Evolutionary conservation across 495 filamentous ascomycete genomes (phyloP), one percentile per base, ranked within the genome.

Genomic region (Xylaria acuta): DNA sequence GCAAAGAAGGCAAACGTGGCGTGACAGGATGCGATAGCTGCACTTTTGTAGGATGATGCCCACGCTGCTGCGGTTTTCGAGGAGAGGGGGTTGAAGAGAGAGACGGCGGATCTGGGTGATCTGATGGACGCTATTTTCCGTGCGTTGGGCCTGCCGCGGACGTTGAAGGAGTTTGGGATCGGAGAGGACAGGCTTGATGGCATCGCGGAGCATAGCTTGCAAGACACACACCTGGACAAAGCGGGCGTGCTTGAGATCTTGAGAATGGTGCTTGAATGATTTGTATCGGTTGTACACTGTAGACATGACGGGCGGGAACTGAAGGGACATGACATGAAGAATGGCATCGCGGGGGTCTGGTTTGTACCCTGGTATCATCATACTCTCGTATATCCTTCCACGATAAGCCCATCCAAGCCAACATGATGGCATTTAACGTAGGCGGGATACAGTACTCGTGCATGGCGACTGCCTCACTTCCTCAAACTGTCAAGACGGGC

Each of bases 401-500:
- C 43, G 36, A 64, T 56, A 64, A 60, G 56, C 41, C 41, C 69
- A 12, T 47, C 34, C 8, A 30, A 60, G 12, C 32, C 45, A 45
- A 45, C 27, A 38, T 32, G 16, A 20, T 62, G 22, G 56, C 59
- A n/a, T 12, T 30, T 22, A 25, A 7, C 16, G 38, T 25, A 58
- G 36, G 47, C 25, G 38, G 32, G 66, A 68, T 58, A 43, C n/a
- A 45, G 36, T 16, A 6, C 51, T 59, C 27, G 49, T 32, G 36
- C 51, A 45, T n/a, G 36, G 51, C 14, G 6, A 38, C 16, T 3
- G 22, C 27, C 62, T 74, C 71, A 86, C 81, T 90, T 85, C 79
- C 93, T 86, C 72, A 95, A 82, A 78, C 92, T 93, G 78, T 96
- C 92, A 54, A 95, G 87, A 30, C 93, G 88, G 64, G 93, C 93